A percentile compares a stretch with the other conserved stretches of the same genome.
Conservation (phyloP, 2,329 filamentous ascomycete species). For the Helotiales sp. region DNA sequence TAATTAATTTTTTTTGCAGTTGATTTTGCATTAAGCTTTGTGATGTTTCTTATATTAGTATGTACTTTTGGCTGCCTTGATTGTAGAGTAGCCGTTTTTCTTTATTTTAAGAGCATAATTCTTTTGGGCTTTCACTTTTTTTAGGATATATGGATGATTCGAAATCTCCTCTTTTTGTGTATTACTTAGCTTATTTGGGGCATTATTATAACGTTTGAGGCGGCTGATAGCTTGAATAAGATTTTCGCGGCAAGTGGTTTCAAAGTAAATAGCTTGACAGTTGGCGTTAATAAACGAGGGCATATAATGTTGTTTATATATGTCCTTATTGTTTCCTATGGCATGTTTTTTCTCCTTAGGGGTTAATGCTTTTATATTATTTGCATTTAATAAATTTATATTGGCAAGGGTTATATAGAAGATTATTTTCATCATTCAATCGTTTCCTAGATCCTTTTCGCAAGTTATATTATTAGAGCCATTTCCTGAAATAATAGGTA, state of each 20-base stretch:
- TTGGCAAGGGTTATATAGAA: background rate
- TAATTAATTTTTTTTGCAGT: conserved; percentile 29
- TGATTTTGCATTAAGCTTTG: conserved; percentile 29
- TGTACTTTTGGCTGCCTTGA: conserved; percentile 28
- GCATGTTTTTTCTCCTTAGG: conserved; percentile 32
- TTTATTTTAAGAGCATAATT: background rate
- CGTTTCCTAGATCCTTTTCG: conserved; percentile 36
- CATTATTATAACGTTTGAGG: background rate
- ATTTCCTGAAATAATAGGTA: conserved; percentile 36
- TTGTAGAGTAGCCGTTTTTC: conserved; percentile 15
- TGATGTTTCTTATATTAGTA: conserved; percentile 20
- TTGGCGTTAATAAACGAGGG: conserved; percentile 31
- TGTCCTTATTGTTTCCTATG: conserved; percentile 29
- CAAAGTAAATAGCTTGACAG: conserved; percentile 33
- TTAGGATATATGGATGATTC: background rate
- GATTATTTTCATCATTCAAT: conserved; percentile 34
- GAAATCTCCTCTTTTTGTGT: conserved; percentile 3
- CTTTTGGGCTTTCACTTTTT: background rate
- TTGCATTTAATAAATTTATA: conserved; percentile 19
- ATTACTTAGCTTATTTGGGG: background rate
- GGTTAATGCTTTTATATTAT: conserved; percentile 29
- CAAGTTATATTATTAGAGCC: conserved; percentile 38
- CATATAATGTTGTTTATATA: conserved; percentile 34
- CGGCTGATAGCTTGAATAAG: conserved; percentile 1
- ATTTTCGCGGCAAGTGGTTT: conserved; percentile 24